phyloP scores from a whole-genome alignment of 768 basidiomycete genomes.

The Phylloporus rhodoxanthus region DNA sequence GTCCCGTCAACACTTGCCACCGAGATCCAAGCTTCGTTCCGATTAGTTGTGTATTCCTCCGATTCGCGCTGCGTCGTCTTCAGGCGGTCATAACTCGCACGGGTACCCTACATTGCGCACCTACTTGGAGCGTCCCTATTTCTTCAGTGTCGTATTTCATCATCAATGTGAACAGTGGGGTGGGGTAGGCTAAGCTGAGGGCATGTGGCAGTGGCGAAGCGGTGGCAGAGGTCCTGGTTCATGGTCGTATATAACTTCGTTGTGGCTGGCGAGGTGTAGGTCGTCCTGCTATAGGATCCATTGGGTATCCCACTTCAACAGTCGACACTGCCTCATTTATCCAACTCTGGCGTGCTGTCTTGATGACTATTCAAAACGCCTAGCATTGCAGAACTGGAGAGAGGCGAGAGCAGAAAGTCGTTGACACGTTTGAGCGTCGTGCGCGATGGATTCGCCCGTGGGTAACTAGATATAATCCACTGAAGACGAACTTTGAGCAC shows the following conservation, averaged over 20 bases:
- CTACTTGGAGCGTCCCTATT: neutral
- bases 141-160: neutral
- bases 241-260: too few species aligned
- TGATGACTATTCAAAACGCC: neutral
- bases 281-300: too few species aligned
- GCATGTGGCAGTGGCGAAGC: too few species aligned
- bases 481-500: slow-evolving; percentile 70
- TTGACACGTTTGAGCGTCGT: slow-evolving; percentile 76
- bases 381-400: neutral
- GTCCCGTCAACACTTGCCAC: slow-evolving; percentile 72
- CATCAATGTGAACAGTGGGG: neutral
- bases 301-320: too few species aligned
- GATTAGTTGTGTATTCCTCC: slow-evolving; percentile 56
- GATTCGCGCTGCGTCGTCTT: slow-evolving; percentile 24
- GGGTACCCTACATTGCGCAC: neutral
- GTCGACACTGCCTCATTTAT: neutral
- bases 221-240: too few species aligned
- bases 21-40: slow-evolving; percentile 51
- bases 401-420: slow-evolving; percentile 55
- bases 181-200: too few species aligned
- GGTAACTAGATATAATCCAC: slow-evolving; percentile 75
- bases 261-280: too few species aligned
- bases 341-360: neutral
- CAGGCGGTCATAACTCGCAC: neutral
- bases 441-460: slow-evolving; percentile 78